phyloP scores from a whole-genome alignment of 2,329 filamentous ascomycete species.

The Stagonosporopsis chrysanthemi region DNA sequence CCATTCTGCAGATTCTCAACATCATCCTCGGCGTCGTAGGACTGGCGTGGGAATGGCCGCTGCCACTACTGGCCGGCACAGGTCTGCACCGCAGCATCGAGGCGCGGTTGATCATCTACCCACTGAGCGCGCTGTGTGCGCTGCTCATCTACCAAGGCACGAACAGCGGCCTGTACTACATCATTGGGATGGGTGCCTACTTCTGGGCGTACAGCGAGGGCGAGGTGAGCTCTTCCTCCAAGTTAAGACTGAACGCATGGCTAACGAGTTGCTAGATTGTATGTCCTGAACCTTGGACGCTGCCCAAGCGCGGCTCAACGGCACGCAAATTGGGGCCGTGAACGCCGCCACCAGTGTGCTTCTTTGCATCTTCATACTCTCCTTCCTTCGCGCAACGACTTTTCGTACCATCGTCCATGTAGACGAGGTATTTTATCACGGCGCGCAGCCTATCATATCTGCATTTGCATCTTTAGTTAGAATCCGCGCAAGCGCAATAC shows the following conservation, averaged over 20 bases:
- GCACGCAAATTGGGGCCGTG: constrained; percentile 32
- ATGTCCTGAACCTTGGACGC: constrained; percentile 59
- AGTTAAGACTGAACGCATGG: neutral
- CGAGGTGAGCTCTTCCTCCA: constrained; percentile 71
- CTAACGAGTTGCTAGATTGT: constrained; percentile 50
- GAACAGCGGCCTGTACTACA: constrained; percentile 90
- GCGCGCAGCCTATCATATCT: constrained; percentile 5
- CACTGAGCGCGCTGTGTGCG: constrained; percentile 76
- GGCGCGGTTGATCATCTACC: constrained; percentile 81
- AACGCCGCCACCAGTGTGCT: no score
- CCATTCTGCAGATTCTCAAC: constrained; percentile 88
- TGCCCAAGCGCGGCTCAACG: constrained; percentile 54
- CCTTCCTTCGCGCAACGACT: constrained; percentile 13
- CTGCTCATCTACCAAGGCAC: constrained; percentile 89
- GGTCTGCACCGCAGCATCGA: constrained; percentile 87
- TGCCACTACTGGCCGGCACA: constrained; percentile 76
- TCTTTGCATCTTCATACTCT: constrained; percentile 1
- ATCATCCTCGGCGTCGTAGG: constrained; percentile 79
- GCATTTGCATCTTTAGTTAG: constrained; percentile 3
- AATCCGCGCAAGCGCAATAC: constrained; percentile 12
- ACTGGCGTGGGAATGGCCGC: constrained; percentile 90
- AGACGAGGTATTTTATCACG: constrained; percentile 10
- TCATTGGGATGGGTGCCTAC: constrained; percentile 84
- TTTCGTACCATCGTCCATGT: constrained; percentile 10
- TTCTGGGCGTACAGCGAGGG: constrained; percentile 98